Evolutionary conservation across 2,329 filamentous ascomycete species (phyloP).

Genomic region (Claviceps maximensis): DNA sequence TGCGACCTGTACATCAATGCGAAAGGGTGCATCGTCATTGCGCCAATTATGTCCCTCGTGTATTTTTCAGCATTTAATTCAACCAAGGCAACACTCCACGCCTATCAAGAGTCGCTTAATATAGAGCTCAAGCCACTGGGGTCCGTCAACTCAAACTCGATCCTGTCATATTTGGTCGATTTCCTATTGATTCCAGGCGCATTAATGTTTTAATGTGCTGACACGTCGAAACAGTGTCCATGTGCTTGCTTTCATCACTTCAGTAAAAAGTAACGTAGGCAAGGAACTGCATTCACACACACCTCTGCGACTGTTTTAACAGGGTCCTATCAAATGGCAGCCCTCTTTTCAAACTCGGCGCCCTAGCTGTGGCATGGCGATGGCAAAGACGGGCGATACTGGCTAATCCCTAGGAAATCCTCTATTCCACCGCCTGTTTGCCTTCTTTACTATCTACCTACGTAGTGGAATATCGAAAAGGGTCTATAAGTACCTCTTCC

Average conservation of each 20-base stretch:
- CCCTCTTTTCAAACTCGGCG: too few species aligned
- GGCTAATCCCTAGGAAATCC: too few species aligned
- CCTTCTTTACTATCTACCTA: too few species aligned
- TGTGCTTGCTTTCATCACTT: conserved; percentile 9
- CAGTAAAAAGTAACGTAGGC: conserved; percentile 10
- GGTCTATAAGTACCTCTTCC: too few species aligned
- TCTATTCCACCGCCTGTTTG: too few species aligned
- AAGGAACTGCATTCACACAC: background rate
- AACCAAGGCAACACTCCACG: conserved; percentile 12
- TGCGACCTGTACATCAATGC: conserved; percentile 10
- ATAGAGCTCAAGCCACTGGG: conserved; percentile 14
- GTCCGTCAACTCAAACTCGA: conserved; percentile 4
- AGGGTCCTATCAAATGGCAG: too few species aligned
- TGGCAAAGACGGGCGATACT: too few species aligned
- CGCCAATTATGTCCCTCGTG: conserved; percentile 10
- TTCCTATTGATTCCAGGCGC: background rate
- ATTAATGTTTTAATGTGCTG: background rate
- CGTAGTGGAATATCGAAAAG: too few species aligned
- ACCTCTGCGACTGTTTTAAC: too few species aligned
- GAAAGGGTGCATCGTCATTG: conserved; percentile 13
- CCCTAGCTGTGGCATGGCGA: too few species aligned
- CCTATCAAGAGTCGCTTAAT: conserved; percentile 10
- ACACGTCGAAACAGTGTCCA: conserved; percentile 4
- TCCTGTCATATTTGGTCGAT: too few species aligned
- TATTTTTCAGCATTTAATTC: conserved; percentile 12